Conservation (phyloP, 805 yeast species). For the Teunomyces gatunensis region DNA sequence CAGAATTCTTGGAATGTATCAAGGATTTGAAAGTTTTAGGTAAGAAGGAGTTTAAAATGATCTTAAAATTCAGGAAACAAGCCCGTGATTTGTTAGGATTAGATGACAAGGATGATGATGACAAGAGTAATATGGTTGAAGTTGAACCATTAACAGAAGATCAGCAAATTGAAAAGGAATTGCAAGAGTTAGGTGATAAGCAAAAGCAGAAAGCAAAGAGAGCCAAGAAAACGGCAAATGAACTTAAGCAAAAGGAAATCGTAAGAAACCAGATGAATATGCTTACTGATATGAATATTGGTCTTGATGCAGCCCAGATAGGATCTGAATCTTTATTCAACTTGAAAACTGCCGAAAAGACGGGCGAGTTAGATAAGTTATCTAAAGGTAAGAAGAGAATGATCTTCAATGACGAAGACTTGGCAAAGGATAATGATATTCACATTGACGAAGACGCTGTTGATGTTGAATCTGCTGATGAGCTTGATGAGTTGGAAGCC, state of each 20-base stretch:
- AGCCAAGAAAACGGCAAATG: constrained; percentile 80
- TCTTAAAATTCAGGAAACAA: constrained; percentile 84
- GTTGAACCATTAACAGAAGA: constrained; percentile 80
- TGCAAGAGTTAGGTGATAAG: constrained; percentile 67
- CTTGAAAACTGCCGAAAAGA: constrained; percentile 79
- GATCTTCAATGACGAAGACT: constrained; percentile 57
- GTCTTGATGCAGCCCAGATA: constrained; percentile 83
- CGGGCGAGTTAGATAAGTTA: constrained; percentile 74
- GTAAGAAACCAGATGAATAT: constrained; percentile 93
- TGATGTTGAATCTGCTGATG: constrained; percentile 44
- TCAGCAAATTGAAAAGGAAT: constrained; percentile 82
- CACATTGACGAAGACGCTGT: constrained; percentile 41
- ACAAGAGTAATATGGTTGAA: constrained; percentile 49
- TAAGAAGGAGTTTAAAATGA: constrained; percentile 82
- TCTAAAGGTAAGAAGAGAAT: constrained; percentile 72
- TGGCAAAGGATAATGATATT: constrained; percentile 55
- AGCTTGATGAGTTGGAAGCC: constrained; percentile 68
- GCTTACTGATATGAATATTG: constrained; percentile 89
- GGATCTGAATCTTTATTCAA: constrained; percentile 82
- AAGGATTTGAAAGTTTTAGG: constrained; percentile 94
- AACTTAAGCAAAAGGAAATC: constrained; percentile 81
- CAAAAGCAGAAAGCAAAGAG: constrained; percentile 70
- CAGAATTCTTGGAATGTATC: constrained; percentile 77
- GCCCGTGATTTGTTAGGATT: constrained; percentile 78
- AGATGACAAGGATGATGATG: constrained; percentile 53